A percentile compares a stretch with the other conserved stretches of the same genome.
phyloP scores from a whole-genome alignment of 352 stramenopile species.

The Phytophthora rubi region DNA sequence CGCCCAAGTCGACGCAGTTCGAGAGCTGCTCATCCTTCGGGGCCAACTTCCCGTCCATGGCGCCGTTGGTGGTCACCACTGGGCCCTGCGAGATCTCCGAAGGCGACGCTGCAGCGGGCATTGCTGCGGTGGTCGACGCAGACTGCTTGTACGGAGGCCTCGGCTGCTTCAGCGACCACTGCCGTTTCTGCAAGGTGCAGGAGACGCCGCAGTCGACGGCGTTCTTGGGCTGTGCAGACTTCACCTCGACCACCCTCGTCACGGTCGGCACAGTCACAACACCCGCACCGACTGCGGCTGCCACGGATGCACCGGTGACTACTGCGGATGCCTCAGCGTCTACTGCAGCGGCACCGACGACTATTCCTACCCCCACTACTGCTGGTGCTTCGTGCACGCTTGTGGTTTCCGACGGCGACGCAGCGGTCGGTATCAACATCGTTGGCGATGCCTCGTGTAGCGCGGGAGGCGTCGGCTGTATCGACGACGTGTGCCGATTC shows the following conservation, averaged over 20 bases:
- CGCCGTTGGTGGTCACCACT: constrained; percentile 19
- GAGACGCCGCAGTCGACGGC: constrained; percentile 40
- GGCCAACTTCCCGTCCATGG: constrained; percentile 27
- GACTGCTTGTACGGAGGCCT: constrained; percentile 46
- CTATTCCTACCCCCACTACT: neutral
- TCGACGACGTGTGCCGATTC: constrained; percentile 45
- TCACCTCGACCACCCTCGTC: constrained; percentile 19
- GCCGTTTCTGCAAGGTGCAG: constrained; percentile 47
- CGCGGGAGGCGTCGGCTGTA: constrained; percentile 43
- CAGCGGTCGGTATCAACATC: constrained; percentile 39
- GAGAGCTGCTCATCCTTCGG: constrained; percentile 43
- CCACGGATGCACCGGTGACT: neutral
- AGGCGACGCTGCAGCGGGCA: constrained; percentile 36
- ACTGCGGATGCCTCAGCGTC: neutral
- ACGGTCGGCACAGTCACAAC: constrained; percentile 16
- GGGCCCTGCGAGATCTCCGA: constrained; percentile 30
- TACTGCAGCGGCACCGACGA: neutral
- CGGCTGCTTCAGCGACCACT: constrained; percentile 46
- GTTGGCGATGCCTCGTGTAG: constrained; percentile 33
- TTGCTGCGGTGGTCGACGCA: constrained; percentile 33
- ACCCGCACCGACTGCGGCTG: constrained; percentile 3
- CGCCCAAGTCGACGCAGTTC: constrained; percentile 38
- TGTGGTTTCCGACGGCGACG: constrained; percentile 17
- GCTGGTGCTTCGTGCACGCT: neutral
- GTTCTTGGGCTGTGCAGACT: constrained; percentile 23